Base-by-base conservation (phyloP, 257 asterid genomes). In the Verbena officinalis region DNA sequence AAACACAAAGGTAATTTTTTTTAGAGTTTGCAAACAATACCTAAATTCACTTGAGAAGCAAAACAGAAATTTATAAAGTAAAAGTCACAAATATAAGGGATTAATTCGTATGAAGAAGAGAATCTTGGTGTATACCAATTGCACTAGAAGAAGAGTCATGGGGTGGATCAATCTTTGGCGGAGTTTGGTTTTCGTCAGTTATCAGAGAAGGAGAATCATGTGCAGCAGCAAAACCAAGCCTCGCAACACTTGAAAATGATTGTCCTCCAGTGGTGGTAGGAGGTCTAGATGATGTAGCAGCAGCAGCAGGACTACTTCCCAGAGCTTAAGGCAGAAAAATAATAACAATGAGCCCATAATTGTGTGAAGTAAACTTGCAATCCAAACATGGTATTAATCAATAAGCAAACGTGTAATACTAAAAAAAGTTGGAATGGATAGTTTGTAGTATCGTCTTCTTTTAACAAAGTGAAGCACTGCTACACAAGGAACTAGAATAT, bases 201-300 rank as follows among this genome's bases (percentile, higher is more conserved):
- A 68, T 84, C 71, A 84, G 62, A 43, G 81, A 71, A 45, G 93
- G 98, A 45, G 97, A 87, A 80, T 87, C 97, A 74, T 83, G 84
- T 33, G 84, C 97, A 38, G 98, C 89, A 31, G 98, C 98, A 81
- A 83, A 92, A 72, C 98, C 98, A 55, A 92, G 87, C 88, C 86
- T 82, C 8, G 98, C 91, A 58, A 92, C 97, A 54, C 74, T 80
- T 64, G 96, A 89, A 73, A 92, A 92, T 20, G 83, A 78, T 9
- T 65, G 85, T 62, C 83, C 85, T 79, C 73, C 85, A 70, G 62
- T 52, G 45, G 77, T 67, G 45, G 77, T 64, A 43, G 85, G 82
- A 55, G 92, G 83, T 58, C 89, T 81, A 38, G 89, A 71, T 58
- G 97, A 84, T 62, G 71, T 50, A 23, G 69, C 79, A 44, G 81